phyloP scores from a whole-genome alignment of 331 rosid genomes.

The Malus hybrid region DNA sequence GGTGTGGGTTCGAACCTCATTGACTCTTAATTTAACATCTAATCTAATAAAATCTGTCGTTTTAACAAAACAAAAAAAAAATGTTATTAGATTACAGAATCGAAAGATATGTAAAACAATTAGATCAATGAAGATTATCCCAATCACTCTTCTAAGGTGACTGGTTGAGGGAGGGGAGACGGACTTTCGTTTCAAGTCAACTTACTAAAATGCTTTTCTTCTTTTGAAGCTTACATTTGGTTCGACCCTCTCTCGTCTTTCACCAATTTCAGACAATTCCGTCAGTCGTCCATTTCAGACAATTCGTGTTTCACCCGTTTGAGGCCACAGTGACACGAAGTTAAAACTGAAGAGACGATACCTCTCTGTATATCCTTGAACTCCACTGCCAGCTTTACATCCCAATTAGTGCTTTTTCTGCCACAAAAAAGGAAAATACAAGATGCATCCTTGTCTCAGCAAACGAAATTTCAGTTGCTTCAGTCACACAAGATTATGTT shows the following conservation, averaged over 20 bases:
- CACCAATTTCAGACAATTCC: slow-evolving; percentile 17
- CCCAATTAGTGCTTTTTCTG: slow-evolving; percentile 53
- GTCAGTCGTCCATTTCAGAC: slow-evolving; percentile 39
- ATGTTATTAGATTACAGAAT: no score
- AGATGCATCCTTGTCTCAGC: background rate
- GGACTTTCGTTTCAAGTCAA: background rate
- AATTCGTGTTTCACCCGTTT: slow-evolving; percentile 25
- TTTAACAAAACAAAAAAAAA: no score
- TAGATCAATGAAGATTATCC: no score
- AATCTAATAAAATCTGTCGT: no score
- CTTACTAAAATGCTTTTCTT: background rate
- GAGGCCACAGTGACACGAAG: slow-evolving; percentile 42
- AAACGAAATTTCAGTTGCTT: slow-evolving; percentile 1
- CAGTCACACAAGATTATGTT: background rate
- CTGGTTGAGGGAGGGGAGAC: no score
- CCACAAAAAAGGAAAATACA: background rate
- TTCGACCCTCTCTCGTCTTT: slow-evolving; percentile 25
- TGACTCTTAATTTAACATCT: no score
- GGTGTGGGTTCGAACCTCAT: no score
- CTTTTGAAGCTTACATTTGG: background rate
- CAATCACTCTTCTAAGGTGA: no score
- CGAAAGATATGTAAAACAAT: no score
- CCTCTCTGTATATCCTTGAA: slow-evolving; percentile 45
- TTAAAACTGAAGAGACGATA: slow-evolving; percentile 46
- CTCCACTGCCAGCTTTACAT: slow-evolving; percentile 52